Evolutionary conservation across 805 yeast species (phyloP), one percentile per base, ranked within the genome.

Genomic region (Metschnikowia koreensis): DNA sequence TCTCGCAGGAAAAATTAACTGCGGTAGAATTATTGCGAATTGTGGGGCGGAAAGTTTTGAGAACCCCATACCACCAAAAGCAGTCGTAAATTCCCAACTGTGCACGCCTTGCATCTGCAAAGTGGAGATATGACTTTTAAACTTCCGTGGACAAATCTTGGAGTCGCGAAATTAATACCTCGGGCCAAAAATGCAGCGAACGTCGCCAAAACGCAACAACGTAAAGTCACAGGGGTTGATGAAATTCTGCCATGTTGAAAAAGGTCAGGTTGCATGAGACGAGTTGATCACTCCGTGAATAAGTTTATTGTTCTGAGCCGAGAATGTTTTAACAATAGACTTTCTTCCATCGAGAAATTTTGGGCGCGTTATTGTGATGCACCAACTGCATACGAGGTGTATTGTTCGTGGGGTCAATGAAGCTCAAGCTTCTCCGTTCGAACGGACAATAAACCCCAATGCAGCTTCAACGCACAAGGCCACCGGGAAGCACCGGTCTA

Each of bases 331-430:
- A 47, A 47, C 41, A 41, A 47, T 36, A 41, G 17, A 15, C 10
- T 6, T 31, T 13, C 13, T 37, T 17, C 36, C 41, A 26, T 28
- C 17, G 17, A 36, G 16, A 37, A 41, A 9, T 7, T 13, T 22
- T 36, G 22, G 46, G 36, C 46, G 50, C 50, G 44, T 12, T 41
- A 41, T 27, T 29, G 15, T 12, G n/a, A 47, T 41, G 50, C 41
- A 47, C 27, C 28, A 9, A 15, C 41, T 26, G 50, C 37, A 47
- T 47, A 47, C 28, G 41, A 3, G 8, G 12, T 16, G 41, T 42
- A 36, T 47, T 41, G 45, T 41, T 28, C 38, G 41, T 41, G 45
- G 45, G 50, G 46, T 41, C 38, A 41, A 16, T 26, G n/a, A 15
- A 28, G 26, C 31, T 47, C 40, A 17, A 36, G 37, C 31, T 29